Evolutionary conservation across 2,329 filamentous ascomycete species (phyloP).

Genomic region (Aspergillus glaucus): DNA sequence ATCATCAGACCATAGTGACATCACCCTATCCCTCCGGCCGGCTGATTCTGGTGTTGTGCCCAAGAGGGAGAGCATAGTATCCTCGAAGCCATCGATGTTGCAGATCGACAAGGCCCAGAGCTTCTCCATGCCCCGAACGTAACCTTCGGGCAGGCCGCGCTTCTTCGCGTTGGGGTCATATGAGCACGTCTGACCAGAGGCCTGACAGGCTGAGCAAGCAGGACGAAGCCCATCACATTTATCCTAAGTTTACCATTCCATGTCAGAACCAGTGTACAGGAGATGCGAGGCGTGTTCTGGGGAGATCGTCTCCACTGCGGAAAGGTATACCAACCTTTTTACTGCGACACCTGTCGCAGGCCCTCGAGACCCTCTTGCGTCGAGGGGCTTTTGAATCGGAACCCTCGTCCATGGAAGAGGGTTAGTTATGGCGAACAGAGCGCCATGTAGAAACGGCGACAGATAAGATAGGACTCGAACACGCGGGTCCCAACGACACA

Average conservation of each 20-base stretch:
- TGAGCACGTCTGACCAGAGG: slow-evolving; percentile 34
- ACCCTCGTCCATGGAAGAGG: slow-evolving; percentile 35
- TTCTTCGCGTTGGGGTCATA: slow-evolving; percentile 42
- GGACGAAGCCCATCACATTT: slow-evolving; percentile 42
- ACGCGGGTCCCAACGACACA: not conserved
- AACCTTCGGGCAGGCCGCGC: slow-evolving; percentile 41
- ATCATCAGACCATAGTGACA: slow-evolving; percentile 37
- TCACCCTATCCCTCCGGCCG: slow-evolving; percentile 26
- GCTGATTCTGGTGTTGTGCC: slow-evolving; percentile 29
- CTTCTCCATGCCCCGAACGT: slow-evolving; percentile 42
- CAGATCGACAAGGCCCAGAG: slow-evolving; percentile 40
- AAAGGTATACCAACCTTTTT: slow-evolving; percentile 29
- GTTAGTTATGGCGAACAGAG: slow-evolving; percentile 12
- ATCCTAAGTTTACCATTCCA: slow-evolving; percentile 18
- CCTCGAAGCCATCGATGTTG: slow-evolving; percentile 41
- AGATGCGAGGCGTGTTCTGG: not conserved
- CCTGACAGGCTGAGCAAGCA: slow-evolving; percentile 37
- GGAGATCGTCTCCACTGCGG: not conserved
- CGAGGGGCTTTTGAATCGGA: slow-evolving; percentile 31
- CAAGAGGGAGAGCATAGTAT: slow-evolving; percentile 33
- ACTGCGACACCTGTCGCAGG: slow-evolving; percentile 41
- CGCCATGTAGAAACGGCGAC: slow-evolving; percentile 17
- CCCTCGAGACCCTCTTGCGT: slow-evolving; percentile 42
- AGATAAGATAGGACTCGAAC: not conserved
- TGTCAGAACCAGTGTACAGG: slow-evolving; percentile 1